Conservation (phyloP, 495 filamentous ascomycete genomes). For the Oleoguttula mirabilis region DNA sequence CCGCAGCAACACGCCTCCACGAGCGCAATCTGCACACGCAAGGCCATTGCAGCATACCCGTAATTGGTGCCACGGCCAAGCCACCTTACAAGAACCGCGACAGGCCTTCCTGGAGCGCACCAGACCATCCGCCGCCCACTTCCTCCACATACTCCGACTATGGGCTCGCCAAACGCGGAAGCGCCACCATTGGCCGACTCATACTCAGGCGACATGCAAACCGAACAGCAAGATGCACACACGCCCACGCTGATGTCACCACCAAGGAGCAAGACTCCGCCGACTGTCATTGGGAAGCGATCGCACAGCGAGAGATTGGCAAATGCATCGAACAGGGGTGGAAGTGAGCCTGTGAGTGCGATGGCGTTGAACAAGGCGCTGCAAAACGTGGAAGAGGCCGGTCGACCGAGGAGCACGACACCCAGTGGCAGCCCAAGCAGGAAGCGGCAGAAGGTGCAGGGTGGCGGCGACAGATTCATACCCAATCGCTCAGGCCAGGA, state of each 20-base stretch:
- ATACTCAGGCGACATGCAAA: too few species aligned
- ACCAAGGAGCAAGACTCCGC: conserved; percentile 36
- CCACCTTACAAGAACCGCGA: not conserved
- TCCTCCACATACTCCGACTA: not conserved
- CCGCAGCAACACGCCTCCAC: not conserved
- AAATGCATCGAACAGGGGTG: conserved; percentile 26
- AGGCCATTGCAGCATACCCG: not conserved
- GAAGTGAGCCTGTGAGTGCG: conserved; percentile 49
- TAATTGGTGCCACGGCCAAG: conserved; percentile 1
- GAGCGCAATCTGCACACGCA: conserved; percentile 5
- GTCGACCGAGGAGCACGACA: conserved; percentile 51
- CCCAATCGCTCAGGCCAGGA: conserved; percentile 90
- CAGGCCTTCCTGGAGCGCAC: too few species aligned
- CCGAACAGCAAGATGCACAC: conserved; percentile 11
- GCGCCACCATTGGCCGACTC: not conserved
- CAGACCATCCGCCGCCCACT: not conserved
- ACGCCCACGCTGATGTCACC: conserved; percentile 30
- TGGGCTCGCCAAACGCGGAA: conserved; percentile 1
- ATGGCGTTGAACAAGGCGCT: conserved; percentile 50
- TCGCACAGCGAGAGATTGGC: conserved; percentile 22
- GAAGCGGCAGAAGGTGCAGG: conserved; percentile 73
- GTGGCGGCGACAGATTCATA: conserved; percentile 73
- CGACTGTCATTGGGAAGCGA: conserved; percentile 31
- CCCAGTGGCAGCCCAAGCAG: conserved; percentile 68
- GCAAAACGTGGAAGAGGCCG: conserved; percentile 51